Evolutionary conservation across 768 basidiomycete genomes (phyloP).

Genomic region (Ephemerocybe angulata): DNA sequence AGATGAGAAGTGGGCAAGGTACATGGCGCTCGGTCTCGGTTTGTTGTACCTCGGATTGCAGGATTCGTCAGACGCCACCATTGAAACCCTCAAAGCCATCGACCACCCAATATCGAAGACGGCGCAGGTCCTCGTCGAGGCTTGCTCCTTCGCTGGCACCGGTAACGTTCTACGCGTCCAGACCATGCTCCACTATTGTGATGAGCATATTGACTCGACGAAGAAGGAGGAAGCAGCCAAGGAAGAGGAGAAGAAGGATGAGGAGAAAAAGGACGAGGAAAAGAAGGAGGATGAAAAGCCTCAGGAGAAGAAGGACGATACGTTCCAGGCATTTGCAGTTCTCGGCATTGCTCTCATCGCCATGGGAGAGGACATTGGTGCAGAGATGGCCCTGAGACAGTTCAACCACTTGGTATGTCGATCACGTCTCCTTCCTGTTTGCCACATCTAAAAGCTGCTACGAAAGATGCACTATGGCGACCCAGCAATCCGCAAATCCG

Average conservation of each 20-base stretch:
- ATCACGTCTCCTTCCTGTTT: background rate
- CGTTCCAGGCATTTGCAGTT: conserved; percentile 89
- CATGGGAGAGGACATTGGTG: conserved; percentile 97
- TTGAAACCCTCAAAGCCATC: conserved; percentile 90
- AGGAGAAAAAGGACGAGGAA: conserved; percentile 46
- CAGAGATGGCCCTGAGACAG: conserved; percentile 95
- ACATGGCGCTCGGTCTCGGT: conserved; percentile 85
- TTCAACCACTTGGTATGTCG: conserved; percentile 89
- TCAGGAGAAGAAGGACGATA: conserved; percentile 73
- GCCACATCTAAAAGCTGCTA: conserved; percentile 14
- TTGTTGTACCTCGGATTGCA: conserved; percentile 91
- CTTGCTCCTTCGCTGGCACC: conserved; percentile 91
- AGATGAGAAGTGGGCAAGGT: conserved; percentile 92
- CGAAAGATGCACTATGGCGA: conserved; percentile 99
- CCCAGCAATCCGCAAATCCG: conserved; percentile 83
- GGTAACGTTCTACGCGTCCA: conserved; percentile 95
- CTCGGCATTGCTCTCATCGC: conserved; percentile 91
- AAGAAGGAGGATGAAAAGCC: conserved; percentile 73
- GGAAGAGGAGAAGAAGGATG: conserved; percentile 45
- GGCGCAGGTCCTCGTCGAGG: conserved; percentile 88
- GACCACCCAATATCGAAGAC: conserved; percentile 90
- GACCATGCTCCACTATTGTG: conserved; percentile 87
- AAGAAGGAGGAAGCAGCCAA: conserved; percentile 54
- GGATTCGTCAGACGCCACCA: conserved; percentile 89
- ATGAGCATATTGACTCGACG: conserved; percentile 74